Evolutionary conservation across 306 rosid species (phyloP), one percentile per base, ranked within the genome.

Genomic region (Aeschynomene evenia): DNA sequence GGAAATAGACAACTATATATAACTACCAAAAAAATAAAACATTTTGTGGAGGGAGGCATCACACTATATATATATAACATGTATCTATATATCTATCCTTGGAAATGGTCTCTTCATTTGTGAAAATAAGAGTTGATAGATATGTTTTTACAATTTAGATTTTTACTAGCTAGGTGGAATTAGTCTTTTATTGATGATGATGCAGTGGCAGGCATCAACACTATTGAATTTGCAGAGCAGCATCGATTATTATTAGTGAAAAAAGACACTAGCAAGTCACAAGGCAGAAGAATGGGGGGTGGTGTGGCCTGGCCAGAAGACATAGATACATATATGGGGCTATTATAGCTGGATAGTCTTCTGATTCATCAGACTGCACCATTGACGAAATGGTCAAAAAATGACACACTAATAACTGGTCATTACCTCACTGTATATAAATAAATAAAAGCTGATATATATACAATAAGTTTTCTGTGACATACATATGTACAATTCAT

Each of bases 291-390:
- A 28, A 36, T 68, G 24, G 85, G n/a, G n/a, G n/a, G n/a, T n/a
- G n/a, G 84, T 75, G 77, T 85, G 83, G 72, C 67, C 63, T 39
- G 64, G 80, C 77, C 79, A 67, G 53, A 80, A 72, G 67, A 63
- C 79, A 76, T n/a, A n/a, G n/a, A n/a, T n/a, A n/a, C n/a, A n/a
- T n/a, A n/a, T n/a, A n/a, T 62, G 80, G 81, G 66, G 73, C 77
- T 72, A 67, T 74, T n/a, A 70, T 77, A 42, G 76, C 76, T 73
- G 85, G 73, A 57, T n/a, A n/a, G 71, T 60, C 37, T 58, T 60
- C 72, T 63, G 73, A 70, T n/a, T n/a, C n/a, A 68, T 51, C 72
- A 55, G 74, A 46, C 22, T 31, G 9, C 33, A n/a, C 73, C 57
- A 59, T 59, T 59, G 33, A 7, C 69, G 37, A 33, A 55, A 54